These are phyloP conservation scores for Dimargaris cristalligena DNA, from an alignment of 192 early-diverging fungal genomes.

Conservation along the genomic window DNA sequence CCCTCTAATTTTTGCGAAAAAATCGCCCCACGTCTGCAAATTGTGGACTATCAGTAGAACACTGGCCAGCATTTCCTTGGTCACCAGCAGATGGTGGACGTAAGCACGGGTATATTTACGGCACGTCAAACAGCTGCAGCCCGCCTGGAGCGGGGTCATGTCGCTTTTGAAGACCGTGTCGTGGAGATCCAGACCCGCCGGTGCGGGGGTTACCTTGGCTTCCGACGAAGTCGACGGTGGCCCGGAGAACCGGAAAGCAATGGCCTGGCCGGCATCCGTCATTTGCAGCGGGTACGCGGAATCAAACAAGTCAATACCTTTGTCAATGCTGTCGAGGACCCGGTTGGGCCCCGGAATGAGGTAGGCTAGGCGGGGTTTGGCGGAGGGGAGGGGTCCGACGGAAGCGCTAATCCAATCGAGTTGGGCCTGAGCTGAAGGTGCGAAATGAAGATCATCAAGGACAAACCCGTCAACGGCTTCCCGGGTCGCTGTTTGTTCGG, in stretches of 20 bases:
- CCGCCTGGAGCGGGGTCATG: constrained; percentile 39
- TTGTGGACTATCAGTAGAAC: constrained; percentile 52
- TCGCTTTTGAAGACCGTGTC: constrained; percentile 33
- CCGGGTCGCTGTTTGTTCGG: neutral
- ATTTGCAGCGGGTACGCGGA: constrained; percentile 41
- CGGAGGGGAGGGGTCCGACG: constrained; percentile 23
- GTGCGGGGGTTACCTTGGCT: neutral
- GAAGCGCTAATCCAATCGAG: constrained; percentile 28
- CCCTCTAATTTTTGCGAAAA: constrained; percentile 22
- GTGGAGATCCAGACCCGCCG: constrained; percentile 33
- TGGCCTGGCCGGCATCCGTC: constrained; percentile 49
- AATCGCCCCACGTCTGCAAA: constrained; percentile 21
- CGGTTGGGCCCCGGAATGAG: constrained; percentile 22
- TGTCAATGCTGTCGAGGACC: constrained; percentile 26
- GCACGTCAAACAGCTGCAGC: constrained; percentile 51
- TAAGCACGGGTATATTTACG: constrained; percentile 49
- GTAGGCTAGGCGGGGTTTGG: constrained; percentile 38
- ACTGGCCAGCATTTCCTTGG: constrained; percentile 61
- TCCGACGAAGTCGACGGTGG: neutral
- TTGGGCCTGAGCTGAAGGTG: constrained; percentile 15
- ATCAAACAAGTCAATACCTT: constrained; percentile 59
- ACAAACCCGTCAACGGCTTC: constrained; percentile 23
- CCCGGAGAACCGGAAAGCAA: constrained; percentile 32
- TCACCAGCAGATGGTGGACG: constrained; percentile 49
- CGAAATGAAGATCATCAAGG: constrained; percentile 25